phyloP scores from a whole-genome alignment of 2,329 filamentous ascomycete genomes.

The Triangularia setosa region DNA sequence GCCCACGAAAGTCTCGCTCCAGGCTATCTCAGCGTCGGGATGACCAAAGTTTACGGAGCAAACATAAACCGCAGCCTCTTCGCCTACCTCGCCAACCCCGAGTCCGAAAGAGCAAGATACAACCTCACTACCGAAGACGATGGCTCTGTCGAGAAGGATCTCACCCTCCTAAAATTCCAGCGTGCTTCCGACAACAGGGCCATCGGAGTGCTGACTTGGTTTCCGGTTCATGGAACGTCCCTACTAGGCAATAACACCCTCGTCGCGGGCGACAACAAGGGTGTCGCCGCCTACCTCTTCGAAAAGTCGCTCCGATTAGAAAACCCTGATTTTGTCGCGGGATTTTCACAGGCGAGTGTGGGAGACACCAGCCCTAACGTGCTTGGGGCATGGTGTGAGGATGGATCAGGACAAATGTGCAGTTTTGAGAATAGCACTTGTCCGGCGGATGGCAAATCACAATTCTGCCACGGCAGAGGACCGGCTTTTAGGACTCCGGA shows the following conservation, averaged over 20 bases:
- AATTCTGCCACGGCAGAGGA: conserved; percentile 70
- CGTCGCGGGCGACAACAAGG: conserved; percentile 93
- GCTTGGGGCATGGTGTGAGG: conserved; percentile 84
- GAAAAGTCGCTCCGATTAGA: conserved; percentile 63
- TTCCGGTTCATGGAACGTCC: conserved; percentile 86
- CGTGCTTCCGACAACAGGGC: conserved; percentile 70
- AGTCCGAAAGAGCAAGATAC: conserved; percentile 69
- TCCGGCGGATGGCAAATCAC: conserved; percentile 56
- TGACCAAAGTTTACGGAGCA: conserved; percentile 65
- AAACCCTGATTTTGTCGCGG: conserved; percentile 70
- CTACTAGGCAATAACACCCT: conserved; percentile 89
- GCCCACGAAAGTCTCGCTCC: conserved; percentile 67
- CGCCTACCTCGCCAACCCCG: conserved; percentile 82
- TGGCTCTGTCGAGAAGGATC: conserved; percentile 61
- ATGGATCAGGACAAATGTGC: conserved; percentile 69
- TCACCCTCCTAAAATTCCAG: conserved; percentile 77
- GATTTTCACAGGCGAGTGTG: conserved; percentile 88
- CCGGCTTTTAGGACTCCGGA: conserved; percentile 66
- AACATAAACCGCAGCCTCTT: conserved; percentile 89
- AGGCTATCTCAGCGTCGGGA: conserved; percentile 68
- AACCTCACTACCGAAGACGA: conserved; percentile 48
- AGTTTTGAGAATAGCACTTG: conserved; percentile 82
- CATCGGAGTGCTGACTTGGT: conserved; percentile 83
- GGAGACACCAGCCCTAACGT: conserved; percentile 90
- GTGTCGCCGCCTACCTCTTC: conserved; percentile 80